Base-by-base conservation (phyloP, 225 moss, liverwort and hornwort genomes). In the Takakia lepidozioides region DNA sequence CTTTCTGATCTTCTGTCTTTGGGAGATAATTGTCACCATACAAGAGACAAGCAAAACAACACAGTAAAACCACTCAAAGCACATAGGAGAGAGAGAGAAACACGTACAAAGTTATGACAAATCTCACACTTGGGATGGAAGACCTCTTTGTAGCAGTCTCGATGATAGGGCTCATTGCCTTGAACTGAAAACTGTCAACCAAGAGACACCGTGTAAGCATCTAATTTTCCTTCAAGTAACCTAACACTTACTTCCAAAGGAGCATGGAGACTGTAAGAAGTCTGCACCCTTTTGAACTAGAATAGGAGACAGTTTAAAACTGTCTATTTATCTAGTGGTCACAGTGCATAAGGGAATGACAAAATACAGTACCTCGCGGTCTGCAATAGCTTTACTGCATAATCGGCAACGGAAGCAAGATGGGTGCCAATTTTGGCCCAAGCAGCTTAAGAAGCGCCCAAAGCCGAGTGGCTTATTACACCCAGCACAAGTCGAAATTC, bases 61-160 rank as follows among this genome's bases (percentile, higher is more conserved):
- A n/a, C n/a, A n/a, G n/a, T n/a, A n/a, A n/a, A n/a, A n/a, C n/a
- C n/a, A n/a, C n/a, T n/a, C n/a, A n/a, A n/a, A n/a, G n/a, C n/a
- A n/a, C n/a, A n/a, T n/a, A n/a, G n/a, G n/a, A n/a, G n/a, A 8
- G 9, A 29, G 30, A 11, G 26, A 15, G 10, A 9, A 49, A 28
- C 32, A 60, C 91, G 57, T 67, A 92, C 91, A 67, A 84, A 92
- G 47, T 67, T 58, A 5, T 62, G 50, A 54, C 91, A 92, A 51
- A 92, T 78, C 76, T 87, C 91, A 45, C 91, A 92, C 55, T 87
- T 92, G 19, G 91, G 91, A 52, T 92, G 91, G 26, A 84, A 87
- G 1, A 76, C 64, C 74, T 92, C 73, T 71, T 70, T 76, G 66
- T 87, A 92, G 45, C 91, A 87, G 3, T 62, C 60, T 5, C 86